Conservation (phyloP, 179 eudicot species). For the Spergularia azorica region DNA sequence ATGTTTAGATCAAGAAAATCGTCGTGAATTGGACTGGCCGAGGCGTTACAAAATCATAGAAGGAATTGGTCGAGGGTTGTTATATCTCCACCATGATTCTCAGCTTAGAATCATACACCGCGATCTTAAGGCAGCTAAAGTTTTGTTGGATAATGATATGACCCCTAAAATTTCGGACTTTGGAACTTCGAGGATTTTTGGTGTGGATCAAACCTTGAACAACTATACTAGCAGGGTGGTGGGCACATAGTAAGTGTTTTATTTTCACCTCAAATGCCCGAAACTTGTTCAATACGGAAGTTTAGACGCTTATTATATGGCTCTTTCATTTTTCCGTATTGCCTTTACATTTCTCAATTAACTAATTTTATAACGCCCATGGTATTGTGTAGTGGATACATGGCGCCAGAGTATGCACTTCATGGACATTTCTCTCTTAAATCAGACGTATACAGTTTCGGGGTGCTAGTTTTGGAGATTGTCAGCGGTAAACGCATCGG, state of each 20-base stretch:
- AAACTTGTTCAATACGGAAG: too few relatives aligned
- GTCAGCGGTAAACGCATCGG: conserved; percentile 11
- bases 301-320: too few relatives aligned
- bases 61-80: conserved; percentile 46
- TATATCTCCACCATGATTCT: conserved; percentile 63
- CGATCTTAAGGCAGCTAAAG: conserved; percentile 25
- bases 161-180: conserved; percentile 32
- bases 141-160: conserved; percentile 23
- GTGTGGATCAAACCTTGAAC: conserved; percentile 11
- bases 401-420: conserved; percentile 20
- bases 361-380: neutral
- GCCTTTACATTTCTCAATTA: too few relatives aligned
- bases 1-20: conserved; percentile 23
- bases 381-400: neutral
- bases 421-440: conserved; percentile 18
- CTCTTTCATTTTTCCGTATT: too few relatives aligned
- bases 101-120: conserved; percentile 21
- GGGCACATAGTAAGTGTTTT: conserved; percentile 27
- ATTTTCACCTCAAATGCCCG: too few relatives aligned
- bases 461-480: conserved; percentile 24
- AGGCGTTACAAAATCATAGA: conserved; percentile 25
- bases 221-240: conserved; percentile 10
- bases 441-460: conserved; percentile 29
- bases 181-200: conserved; percentile 27
- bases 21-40: conserved; percentile 30